Evolutionary conservation across 768 basidiomycete genomes (phyloP).

Genomic region (Mycena vitilis): DNA sequence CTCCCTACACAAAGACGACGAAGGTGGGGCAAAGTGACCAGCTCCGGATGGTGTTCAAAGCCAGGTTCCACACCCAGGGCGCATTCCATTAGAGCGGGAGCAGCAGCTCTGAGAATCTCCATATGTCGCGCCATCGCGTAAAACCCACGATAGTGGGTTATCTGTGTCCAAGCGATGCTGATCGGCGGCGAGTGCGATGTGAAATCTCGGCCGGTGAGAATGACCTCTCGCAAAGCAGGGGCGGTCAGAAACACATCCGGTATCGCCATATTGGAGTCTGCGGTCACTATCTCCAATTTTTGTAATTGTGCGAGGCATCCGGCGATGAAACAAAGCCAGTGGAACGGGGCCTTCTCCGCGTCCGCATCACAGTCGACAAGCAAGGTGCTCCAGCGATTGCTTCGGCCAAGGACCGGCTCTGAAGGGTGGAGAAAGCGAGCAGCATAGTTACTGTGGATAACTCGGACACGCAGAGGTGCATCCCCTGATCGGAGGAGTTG

Average conservation of each 20-base stretch:
- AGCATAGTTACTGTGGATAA: not conserved
- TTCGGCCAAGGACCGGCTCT: not conserved
- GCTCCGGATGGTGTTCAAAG: not conserved
- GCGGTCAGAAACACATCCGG: not conserved
- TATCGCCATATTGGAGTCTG: too few relatives aligned
- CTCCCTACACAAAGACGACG: not conserved
- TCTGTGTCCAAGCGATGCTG: slow-evolving; percentile 1
- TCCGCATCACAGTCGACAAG: not conserved
- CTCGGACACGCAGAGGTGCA: not conserved
- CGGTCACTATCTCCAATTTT: not conserved
- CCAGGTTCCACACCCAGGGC: not conserved
- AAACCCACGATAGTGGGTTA: not conserved
- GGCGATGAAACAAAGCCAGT: not conserved
- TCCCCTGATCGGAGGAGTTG: not conserved
- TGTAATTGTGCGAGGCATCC: not conserved
- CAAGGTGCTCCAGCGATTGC: not conserved
- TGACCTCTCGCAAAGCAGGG: not conserved
- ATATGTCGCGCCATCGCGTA: not conserved
- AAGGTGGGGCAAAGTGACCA: not conserved
- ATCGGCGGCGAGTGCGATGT: not conserved
- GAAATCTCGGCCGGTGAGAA: not conserved
- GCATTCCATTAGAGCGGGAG: not conserved
- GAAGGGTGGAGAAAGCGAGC: not conserved
- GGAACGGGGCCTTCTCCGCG: not conserved
- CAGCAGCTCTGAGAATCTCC: not conserved